Evolutionary conservation across 2,329 filamentous ascomycete species (phyloP).

Genomic region (Penicillium crustosum): DNA sequence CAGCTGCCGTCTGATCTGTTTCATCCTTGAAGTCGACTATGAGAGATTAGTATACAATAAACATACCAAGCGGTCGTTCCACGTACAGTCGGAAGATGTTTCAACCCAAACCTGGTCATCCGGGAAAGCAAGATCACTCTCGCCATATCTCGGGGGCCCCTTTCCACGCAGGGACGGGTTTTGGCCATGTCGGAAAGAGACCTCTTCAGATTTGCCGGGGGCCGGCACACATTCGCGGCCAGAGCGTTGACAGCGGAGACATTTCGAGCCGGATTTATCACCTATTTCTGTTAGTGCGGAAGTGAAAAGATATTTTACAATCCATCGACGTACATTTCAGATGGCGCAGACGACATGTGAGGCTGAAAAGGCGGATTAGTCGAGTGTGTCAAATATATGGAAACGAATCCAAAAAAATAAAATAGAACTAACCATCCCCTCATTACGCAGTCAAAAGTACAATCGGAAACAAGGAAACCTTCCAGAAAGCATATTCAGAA

Average conservation of each 20-base stretch:
- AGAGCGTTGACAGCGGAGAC: constrained; percentile 38
- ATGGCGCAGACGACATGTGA: constrained; percentile 42
- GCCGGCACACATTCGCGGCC: constrained; percentile 38
- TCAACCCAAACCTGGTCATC: constrained; percentile 36
- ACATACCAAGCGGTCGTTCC: no score
- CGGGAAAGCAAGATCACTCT: constrained; percentile 36
- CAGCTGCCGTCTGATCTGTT: constrained; percentile 36
- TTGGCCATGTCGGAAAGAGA: constrained; percentile 40
- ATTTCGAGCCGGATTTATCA: constrained; percentile 38
- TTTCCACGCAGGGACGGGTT: constrained; percentile 37
- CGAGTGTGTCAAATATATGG: neutral
- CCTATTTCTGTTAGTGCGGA: constrained; percentile 18
- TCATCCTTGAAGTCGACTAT: constrained; percentile 39
- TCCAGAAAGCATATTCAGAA: constrained; percentile 22
- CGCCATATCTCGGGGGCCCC: constrained; percentile 38
- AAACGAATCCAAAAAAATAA: neutral
- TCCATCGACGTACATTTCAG: constrained; percentile 33
- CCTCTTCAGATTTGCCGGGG: constrained; percentile 35
- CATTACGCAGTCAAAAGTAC: constrained; percentile 34
- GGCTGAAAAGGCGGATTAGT: constrained; percentile 25
- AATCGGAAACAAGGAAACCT: constrained; percentile 24
- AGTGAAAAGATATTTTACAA: neutral
- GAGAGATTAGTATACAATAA: constrained; percentile 4
- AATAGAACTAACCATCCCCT: constrained; percentile 42
- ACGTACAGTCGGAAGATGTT: constrained; percentile 32